Evolutionary conservation across 768 basidiomycete species (phyloP).

Genomic region (Mycena rebaudengoi): DNA sequence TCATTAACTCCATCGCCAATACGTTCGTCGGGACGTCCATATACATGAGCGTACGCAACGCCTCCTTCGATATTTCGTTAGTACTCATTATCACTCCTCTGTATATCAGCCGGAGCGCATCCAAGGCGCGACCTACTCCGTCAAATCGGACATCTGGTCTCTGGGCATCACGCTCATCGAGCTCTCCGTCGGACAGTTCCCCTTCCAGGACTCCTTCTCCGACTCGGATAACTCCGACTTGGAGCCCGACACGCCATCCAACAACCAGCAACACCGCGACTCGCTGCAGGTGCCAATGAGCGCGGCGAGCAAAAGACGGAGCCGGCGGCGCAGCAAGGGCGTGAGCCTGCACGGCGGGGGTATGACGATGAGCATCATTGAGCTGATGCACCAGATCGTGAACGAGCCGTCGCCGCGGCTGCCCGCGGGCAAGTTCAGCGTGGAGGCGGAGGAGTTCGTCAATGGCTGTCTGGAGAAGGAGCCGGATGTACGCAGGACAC

Average conservation of each 20-base stretch:
- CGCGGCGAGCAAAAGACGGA: constrained; percentile 27
- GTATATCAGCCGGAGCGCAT: constrained; percentile 91
- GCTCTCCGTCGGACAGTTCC: constrained; percentile 95
- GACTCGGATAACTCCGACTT: constrained; percentile 84
- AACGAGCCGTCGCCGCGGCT: constrained; percentile 95
- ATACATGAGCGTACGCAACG: constrained; percentile 98
- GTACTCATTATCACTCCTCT: background rate
- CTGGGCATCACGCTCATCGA: constrained; percentile 97
- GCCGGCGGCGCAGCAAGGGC: constrained; percentile 80
- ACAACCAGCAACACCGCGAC: constrained; percentile 73
- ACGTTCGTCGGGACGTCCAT: constrained; percentile 99
- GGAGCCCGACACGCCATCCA: constrained; percentile 58
- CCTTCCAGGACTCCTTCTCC: constrained; percentile 86
- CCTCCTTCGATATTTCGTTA: constrained; percentile 15
- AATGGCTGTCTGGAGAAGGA: constrained; percentile 93
- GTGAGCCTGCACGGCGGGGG: constrained; percentile 93
- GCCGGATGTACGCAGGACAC: constrained; percentile 80
- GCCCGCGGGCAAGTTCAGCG: constrained; percentile 72
- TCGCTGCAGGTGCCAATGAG: constrained; percentile 13
- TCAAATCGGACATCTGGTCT: constrained; percentile 99
- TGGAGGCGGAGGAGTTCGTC: constrained; percentile 85
- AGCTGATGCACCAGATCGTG: constrained; percentile 96
- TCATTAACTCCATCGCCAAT: constrained; percentile 98
- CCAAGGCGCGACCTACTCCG: constrained; percentile 97
- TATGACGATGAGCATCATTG: constrained; percentile 98